These are phyloP conservation scores for Amanita brunnescens DNA, from an alignment of 768 basidiomycete species.

Conservation along the genomic window DNA sequence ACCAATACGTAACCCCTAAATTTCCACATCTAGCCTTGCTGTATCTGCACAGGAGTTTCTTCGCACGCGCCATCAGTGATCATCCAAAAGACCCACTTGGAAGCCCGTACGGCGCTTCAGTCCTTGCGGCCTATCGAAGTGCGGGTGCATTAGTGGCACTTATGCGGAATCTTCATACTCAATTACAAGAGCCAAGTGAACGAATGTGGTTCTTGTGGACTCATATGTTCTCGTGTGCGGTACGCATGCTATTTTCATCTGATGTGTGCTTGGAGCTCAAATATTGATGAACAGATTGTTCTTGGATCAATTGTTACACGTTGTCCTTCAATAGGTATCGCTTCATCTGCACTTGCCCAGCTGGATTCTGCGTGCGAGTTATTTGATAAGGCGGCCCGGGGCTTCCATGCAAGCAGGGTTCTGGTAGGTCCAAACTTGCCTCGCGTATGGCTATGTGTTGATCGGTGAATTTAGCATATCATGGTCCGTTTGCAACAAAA, in stretches of 20 bases:
- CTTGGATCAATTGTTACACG: conserved; percentile 70
- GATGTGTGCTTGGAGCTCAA: conserved; percentile 6
- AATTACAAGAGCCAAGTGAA: conserved; percentile 54
- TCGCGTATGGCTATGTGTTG: neutral
- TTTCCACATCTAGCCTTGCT: conserved; percentile 37
- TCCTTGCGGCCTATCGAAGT: conserved; percentile 67
- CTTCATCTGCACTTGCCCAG: conserved; percentile 65
- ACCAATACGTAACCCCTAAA: neutral
- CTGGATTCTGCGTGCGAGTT: conserved; percentile 69
- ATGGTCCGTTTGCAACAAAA: conserved; percentile 58
- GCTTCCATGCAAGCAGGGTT: conserved; percentile 57
- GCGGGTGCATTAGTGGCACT: conserved; percentile 63
- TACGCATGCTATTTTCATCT: conserved; percentile 23
- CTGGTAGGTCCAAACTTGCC: conserved; percentile 33
- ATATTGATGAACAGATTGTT: conserved; percentile 38
- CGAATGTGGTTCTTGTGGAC: conserved; percentile 60
- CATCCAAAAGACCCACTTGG: conserved; percentile 68
- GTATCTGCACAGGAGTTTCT: conserved; percentile 67
- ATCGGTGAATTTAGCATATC: conserved; percentile 35
- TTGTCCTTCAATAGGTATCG: conserved; percentile 72
- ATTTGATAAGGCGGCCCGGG: conserved; percentile 59
- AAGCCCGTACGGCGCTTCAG: conserved; percentile 64
- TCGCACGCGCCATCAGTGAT: conserved; percentile 64
- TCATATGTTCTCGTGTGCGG: conserved; percentile 60
- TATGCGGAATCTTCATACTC: conserved; percentile 59